Evolutionary conservation across 1,139 yeast species (phyloP), one percentile per base, ranked within the genome.

Genomic region (Zygosaccharomyces pseudobailii): DNA sequence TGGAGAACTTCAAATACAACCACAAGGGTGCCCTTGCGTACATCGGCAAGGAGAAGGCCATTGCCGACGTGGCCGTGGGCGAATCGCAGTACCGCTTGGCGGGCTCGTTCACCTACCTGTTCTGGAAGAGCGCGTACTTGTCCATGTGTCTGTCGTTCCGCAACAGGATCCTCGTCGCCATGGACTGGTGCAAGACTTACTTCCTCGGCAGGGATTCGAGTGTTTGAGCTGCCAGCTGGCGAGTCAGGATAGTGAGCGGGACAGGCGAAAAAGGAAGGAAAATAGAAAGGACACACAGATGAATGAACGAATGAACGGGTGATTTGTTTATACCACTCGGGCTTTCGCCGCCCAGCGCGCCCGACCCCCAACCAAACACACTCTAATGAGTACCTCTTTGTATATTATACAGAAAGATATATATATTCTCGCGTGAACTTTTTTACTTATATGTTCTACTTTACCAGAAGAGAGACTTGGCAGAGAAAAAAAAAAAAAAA

Each of bases 41-140:
- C 70, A 82, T 84, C 61, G 97, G 97, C 56, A 78, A 88, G 43
- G 97, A 90, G 67, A 79, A 83, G 67, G 97, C 97, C 36, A 94
- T 90, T 58, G 97, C 96, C 36, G 97, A 90, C 66, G 74, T 90
- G 62, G 83, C 85, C 35, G 81, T 89, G 84, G 95, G 94, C 57
- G 89, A 85, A 63, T 84, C 87, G 55, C 83, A 84, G 61, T 76
- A 82, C 54, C 81, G 90, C 32, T 73, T 89, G 44, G 94, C 95
- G 53, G 97, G 97, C 61, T 77, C 87, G 37, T 74, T 87, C 66
- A 87, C 97, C 42, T 89, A 84, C 75, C 75, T 87, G 69, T 84
- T 90, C 79, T 90, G 97, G 97, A 84, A 95, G 73, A 83, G 90
- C 33, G 95, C 95, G 40, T 89, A 90, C 71, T 79, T 90, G 58